Conservation (phyloP, 106 monocot genomes). For the Xerophyta viscosa region DNA sequence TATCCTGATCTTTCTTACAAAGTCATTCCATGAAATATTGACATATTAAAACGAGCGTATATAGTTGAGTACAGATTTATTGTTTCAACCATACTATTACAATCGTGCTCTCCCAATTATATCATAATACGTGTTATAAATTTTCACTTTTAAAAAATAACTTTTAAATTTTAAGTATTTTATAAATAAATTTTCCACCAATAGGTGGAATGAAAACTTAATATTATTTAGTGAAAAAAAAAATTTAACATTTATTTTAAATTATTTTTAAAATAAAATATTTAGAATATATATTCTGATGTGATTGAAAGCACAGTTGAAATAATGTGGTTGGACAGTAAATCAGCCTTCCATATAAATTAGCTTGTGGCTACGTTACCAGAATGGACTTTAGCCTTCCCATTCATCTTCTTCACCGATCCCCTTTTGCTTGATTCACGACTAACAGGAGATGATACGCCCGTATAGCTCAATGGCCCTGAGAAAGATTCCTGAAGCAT, state of each 20-base stretch:
- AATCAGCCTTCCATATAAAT: too few species aligned
- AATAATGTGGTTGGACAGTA: not conserved
- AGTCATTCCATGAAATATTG: too few species aligned
- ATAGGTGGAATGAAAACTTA: not conserved
- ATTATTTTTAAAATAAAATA: not conserved
- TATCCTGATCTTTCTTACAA: too few species aligned
- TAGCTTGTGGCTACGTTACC: too few species aligned
- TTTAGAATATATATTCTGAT: not conserved
- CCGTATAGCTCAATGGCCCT: not conserved
- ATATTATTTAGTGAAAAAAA: not conserved
- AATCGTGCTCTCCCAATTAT: too few species aligned
- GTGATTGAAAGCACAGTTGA: not conserved
- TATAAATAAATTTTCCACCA: too few species aligned
- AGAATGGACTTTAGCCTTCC: not conserved
- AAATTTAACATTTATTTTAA: not conserved
- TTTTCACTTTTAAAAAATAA: too few species aligned
- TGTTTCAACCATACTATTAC: too few species aligned
- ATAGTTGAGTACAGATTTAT: too few species aligned
- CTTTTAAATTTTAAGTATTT: too few species aligned
- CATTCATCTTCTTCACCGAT: slow-evolving; percentile 15
- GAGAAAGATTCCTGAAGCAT: slow-evolving; percentile 7
- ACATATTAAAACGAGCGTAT: too few species aligned
- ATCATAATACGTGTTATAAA: too few species aligned
- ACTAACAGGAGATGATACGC: slow-evolving; percentile 9
- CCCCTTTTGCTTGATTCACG: slow-evolving; percentile 11